A percentile compares a stretch with the other conserved stretches of the same genome.
Evolutionary conservation across 148 eudicot species (phyloP).

Genomic region (Rhododendron ovatum): DNA sequence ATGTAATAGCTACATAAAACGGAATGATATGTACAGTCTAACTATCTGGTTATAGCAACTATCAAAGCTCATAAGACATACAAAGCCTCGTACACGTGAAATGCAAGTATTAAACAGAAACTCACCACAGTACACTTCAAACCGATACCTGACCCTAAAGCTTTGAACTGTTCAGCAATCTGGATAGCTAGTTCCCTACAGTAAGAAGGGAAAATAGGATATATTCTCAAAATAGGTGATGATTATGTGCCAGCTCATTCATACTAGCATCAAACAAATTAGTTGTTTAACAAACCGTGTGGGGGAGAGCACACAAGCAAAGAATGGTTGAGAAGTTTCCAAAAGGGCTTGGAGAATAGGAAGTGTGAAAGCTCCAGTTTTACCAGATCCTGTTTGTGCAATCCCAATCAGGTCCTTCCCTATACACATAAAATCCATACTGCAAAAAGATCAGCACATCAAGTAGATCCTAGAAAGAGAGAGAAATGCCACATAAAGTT

Average conservation of each 20-base stretch:
- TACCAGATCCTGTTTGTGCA: constrained; percentile 94
- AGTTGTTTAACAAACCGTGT: constrained; percentile 40
- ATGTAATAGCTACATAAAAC: too few relatives aligned
- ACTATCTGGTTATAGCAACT: too few relatives aligned
- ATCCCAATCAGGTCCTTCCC: constrained; percentile 90
- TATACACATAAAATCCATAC: constrained; percentile 5
- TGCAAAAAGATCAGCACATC: background rate
- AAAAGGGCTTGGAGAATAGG: constrained; percentile 76
- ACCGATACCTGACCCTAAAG: constrained; percentile 71
- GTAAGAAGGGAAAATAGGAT: background rate
- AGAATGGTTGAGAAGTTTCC: constrained; percentile 61
- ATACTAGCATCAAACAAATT: too few relatives aligned
- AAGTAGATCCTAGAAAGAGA: background rate
- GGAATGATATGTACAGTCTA: background rate
- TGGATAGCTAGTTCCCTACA: constrained; percentile 86
- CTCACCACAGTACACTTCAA: constrained; percentile 78
- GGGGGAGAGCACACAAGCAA: constrained; percentile 82
- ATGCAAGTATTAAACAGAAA: background rate
- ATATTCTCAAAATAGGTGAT: background rate
- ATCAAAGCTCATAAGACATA: background rate
- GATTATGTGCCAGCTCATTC: background rate
- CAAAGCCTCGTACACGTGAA: background rate
- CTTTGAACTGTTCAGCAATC: constrained; percentile 90
- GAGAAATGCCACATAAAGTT: background rate
- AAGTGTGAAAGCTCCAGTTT: constrained; percentile 86